A percentile compares a stretch with the other conserved stretches of the same genome.
phyloP scores from a whole-genome alignment of 495 filamentous ascomycete species.

The Hypoxylon intermedium region DNA sequence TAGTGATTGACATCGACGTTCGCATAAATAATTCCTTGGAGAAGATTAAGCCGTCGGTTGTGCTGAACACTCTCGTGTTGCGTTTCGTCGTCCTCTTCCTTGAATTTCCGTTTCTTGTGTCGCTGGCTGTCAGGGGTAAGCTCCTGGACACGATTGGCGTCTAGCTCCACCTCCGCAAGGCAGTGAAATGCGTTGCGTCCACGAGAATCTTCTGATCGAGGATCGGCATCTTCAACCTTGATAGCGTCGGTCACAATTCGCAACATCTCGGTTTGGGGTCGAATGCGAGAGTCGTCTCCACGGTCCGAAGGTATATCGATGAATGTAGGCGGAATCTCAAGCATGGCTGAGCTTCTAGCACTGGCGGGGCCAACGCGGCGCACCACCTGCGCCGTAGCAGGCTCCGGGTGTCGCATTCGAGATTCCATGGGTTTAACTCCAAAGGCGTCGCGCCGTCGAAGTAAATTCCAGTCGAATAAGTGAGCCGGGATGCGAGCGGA shows the following conservation, averaged over 20 bases:
- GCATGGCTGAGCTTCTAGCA: neutral
- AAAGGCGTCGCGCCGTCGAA: slow-evolving; percentile 49
- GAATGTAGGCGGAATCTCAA: neutral
- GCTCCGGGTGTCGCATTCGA: neutral
- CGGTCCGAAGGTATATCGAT: slow-evolving; percentile 13
- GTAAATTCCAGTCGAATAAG: slow-evolving; percentile 21
- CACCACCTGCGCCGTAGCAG: neutral
- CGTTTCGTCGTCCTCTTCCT: slow-evolving; percentile 30
- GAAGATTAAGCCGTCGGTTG: slow-evolving; percentile 38
- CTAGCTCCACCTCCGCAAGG: slow-evolving; percentile 52
- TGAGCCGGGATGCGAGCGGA: slow-evolving; percentile 24
- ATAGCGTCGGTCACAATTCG: slow-evolving; percentile 40
- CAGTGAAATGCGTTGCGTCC: slow-evolving; percentile 60
- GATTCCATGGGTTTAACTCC: slow-evolving; percentile 37
- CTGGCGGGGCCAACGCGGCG: slow-evolving; percentile 13
- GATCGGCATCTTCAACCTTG: slow-evolving; percentile 29
- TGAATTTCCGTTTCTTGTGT: slow-evolving; percentile 38
- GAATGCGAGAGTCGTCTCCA: slow-evolving; percentile 26
- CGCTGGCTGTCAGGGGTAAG: slow-evolving; percentile 6
- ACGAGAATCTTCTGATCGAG: slow-evolving; percentile 46
- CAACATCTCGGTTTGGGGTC: slow-evolving; percentile 45
- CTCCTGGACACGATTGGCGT: slow-evolving; percentile 14
- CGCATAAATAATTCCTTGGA: slow-evolving; percentile 45
- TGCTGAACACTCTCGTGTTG: neutral
- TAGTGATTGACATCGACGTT: slow-evolving; percentile 54